Conservation (phyloP, 2,329 filamentous ascomycete genomes). For the Botryotinia globosa region DNA sequence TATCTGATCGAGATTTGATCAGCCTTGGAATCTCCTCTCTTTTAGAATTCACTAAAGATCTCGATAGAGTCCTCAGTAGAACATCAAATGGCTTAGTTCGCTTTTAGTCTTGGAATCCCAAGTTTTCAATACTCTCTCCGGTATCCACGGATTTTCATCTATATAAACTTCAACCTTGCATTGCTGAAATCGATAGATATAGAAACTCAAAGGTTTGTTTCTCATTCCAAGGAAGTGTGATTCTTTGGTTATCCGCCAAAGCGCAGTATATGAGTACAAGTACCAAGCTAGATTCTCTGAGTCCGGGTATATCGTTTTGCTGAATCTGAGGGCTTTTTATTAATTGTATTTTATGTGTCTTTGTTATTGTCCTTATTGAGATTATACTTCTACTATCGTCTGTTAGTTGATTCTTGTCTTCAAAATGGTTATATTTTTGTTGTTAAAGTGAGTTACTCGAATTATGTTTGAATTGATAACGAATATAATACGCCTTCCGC, state of each 20-base stretch:
- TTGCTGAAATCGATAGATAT: background rate
- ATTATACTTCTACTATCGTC: background rate
- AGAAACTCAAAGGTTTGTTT: background rate
- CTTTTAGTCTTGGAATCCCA: background rate
- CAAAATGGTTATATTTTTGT: background rate
- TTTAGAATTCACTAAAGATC: background rate
- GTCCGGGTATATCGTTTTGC: background rate
- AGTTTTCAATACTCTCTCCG: fast-evolving
- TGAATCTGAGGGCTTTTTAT: background rate
- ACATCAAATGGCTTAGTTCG: fast-evolving
- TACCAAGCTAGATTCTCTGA: fast-evolving
- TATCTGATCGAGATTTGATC: background rate
- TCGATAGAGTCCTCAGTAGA: background rate
- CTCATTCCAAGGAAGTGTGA: background rate
- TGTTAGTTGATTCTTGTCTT: background rate
- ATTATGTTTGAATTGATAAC: background rate
- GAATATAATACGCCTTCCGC: background rate
- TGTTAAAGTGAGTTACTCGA: background rate
- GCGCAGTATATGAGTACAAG: background rate
- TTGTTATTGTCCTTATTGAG: background rate
- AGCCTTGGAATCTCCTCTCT: background rate
- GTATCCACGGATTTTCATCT: background rate
- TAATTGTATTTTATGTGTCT: background rate
- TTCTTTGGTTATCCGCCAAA: background rate
- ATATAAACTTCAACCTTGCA: background rate